These are phyloP conservation scores for Tetrahymena elliotti DNA, from an alignment of 73 alveolate species.

Conservation along the genomic window DNA sequence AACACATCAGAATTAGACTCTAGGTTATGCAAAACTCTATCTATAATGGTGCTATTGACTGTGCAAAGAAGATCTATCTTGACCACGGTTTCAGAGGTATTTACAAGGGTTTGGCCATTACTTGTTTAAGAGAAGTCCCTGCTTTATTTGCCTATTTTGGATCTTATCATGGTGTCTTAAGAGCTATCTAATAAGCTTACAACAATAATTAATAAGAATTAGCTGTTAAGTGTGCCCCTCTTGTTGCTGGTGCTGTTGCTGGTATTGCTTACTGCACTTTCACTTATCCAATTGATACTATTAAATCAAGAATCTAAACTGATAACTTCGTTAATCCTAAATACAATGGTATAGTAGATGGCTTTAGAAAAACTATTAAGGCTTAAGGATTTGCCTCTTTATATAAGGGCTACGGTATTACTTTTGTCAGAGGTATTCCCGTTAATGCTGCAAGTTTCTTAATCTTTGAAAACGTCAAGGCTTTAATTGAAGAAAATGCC, in stretches of 20 bases:
- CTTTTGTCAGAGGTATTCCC: conserved; percentile 16
- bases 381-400: conserved; percentile 28
- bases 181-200: background rate
- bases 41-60: conserved; percentile 7
- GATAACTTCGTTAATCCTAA: conserved; percentile 36
- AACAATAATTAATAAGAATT: background rate
- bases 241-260: conserved; percentile 41
- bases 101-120: conserved; percentile 31
- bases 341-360: conserved; percentile 25
- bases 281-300: conserved; percentile 33
- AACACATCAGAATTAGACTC: conserved; percentile 9
- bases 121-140: conserved; percentile 28
- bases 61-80: conserved; percentile 1
- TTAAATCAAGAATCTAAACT: conserved; percentile 41
- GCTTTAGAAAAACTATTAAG: background rate
- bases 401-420: conserved; percentile 28
- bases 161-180: conserved; percentile 2
- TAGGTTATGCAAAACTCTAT: background rate
- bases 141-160: conserved; percentile 27
- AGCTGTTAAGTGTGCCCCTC: background rate
- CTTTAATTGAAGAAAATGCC: background rate
- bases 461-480: background rate
- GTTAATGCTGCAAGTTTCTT: conserved; percentile 12
- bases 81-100: conserved; percentile 32
- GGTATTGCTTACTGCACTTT: conserved; percentile 35